Conservation (phyloP, 345 rosid species). For the Ceriops zippeliana region DNA sequence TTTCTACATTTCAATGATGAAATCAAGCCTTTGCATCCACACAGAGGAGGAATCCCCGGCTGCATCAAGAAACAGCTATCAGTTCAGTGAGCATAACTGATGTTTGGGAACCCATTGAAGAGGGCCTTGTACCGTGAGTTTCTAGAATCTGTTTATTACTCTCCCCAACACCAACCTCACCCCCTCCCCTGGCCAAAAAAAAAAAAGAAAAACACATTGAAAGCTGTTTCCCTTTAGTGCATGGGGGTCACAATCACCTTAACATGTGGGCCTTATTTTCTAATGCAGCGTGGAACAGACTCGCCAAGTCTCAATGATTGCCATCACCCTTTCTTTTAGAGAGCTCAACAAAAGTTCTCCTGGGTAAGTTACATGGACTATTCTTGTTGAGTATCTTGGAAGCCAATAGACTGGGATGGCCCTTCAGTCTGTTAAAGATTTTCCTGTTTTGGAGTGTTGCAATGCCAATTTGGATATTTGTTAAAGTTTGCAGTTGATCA, state of each 20-base stretch:
- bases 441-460: too few species aligned
- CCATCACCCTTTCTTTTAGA: slow-evolving; percentile 68
- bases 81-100: slow-evolving; percentile 90
- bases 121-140: slow-evolving; percentile 87
- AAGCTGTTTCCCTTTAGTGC: not conserved
- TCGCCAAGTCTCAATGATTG: slow-evolving; percentile 89
- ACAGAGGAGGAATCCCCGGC: slow-evolving; percentile 69
- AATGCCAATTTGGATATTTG: too few species aligned
- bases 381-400: slow-evolving; percentile 3
- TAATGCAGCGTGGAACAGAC: slow-evolving; percentile 89
- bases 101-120: slow-evolving; percentile 95
- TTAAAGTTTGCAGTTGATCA: not conserved
- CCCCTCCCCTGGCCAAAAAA: too few species aligned
- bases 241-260: not conserved
- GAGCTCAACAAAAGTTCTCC: slow-evolving; percentile 68
- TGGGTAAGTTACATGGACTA: slow-evolving; percentile 54
- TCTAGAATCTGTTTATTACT: slow-evolving; percentile 8
- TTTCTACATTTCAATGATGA: not conserved
- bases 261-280: slow-evolving; percentile 11
- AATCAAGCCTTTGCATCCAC: slow-evolving; percentile 10
- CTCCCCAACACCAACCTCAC: too few species aligned
- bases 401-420: not conserved
- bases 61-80: slow-evolving; percentile 86
- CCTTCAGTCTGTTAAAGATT: too few species aligned
- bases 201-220: too few species aligned